phyloP scores from a whole-genome alignment of 176 grass and related monocot genomes.

The Raddia distichophylla region DNA sequence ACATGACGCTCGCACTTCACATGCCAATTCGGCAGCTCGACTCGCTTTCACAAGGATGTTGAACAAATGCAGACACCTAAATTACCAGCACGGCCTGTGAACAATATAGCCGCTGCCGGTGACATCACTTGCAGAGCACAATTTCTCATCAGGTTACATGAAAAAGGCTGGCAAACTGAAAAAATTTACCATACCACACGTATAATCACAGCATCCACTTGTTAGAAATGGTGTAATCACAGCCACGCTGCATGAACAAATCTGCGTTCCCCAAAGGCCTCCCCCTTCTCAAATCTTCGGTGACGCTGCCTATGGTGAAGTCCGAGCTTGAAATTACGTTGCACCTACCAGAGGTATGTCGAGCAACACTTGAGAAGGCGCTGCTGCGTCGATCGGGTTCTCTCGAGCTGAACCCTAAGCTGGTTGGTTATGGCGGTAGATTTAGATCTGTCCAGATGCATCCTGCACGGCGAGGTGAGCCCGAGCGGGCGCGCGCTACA shows the following conservation, averaged over 20 bases:
- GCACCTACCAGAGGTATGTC: conserved; percentile 50
- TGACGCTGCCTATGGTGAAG: neutral
- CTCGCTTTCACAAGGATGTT: neutral
- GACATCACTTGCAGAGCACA: neutral
- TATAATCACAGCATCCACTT: conserved; percentile 44
- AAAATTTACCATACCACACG: neutral
- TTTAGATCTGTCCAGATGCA: neutral
- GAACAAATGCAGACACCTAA: neutral
- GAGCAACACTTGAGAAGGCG: neutral
- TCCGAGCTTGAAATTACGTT: conserved; percentile 21
- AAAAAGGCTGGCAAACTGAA: conserved; percentile 3
- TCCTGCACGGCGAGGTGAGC: neutral
- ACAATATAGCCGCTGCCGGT: neutral
- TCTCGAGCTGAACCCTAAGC: conserved; percentile 9
- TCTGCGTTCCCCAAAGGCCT: conserved; percentile 37
- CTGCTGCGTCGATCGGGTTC: neutral
- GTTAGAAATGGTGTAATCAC: conserved; percentile 47
- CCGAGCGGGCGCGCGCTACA: conserved; percentile 9
- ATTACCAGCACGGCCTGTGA: neutral
- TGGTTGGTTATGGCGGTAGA: conserved; percentile 21
- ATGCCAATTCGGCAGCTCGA: neutral
- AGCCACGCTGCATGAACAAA: conserved; percentile 52
- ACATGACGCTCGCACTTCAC: neutral
- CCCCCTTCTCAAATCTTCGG: conserved; percentile 17
- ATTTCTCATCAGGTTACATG: neutral